Evolutionary conservation across 305 asterid genomes (phyloP).

Genomic region (Andrographis paniculata): DNA sequence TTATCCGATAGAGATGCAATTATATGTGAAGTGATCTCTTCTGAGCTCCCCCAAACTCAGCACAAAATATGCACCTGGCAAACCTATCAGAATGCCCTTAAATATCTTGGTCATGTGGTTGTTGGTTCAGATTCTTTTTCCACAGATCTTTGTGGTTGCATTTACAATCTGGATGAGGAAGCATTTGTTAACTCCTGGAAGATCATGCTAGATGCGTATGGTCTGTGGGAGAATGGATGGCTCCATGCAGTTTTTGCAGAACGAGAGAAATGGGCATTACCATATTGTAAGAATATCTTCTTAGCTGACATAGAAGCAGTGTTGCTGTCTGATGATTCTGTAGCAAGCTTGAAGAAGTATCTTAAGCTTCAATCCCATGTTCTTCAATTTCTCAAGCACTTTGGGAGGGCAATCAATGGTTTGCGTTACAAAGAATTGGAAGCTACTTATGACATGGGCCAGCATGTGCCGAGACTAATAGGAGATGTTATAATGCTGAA

Average conservation of each 20-base stretch:
- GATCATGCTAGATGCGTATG: slow-evolving; percentile 35
- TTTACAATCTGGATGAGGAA: slow-evolving; percentile 37
- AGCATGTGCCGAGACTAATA: slow-evolving; percentile 38
- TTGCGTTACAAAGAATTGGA: slow-evolving; percentile 57
- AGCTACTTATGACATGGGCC: slow-evolving; percentile 49
- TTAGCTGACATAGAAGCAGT: slow-evolving; percentile 36
- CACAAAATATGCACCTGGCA: slow-evolving; percentile 48
- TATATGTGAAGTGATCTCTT: slow-evolving; percentile 34
- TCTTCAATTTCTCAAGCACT: slow-evolving; percentile 45
- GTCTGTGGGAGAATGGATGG: slow-evolving; percentile 46
- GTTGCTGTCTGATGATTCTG: slow-evolving; percentile 30
- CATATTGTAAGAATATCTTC: slow-evolving; percentile 36
- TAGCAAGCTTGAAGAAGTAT: slow-evolving; percentile 33
- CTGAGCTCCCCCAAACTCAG: slow-evolving; percentile 36
- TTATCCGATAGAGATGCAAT: slow-evolving; percentile 32
- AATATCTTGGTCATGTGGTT: slow-evolving; percentile 27
- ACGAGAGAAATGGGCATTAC: slow-evolving; percentile 48
- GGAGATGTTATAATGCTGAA: slow-evolving; percentile 49
- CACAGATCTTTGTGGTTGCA: slow-evolving; percentile 35
- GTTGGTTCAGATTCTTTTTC: slow-evolving; percentile 33
- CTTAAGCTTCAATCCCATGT: slow-evolving; percentile 32
- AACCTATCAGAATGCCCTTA: slow-evolving; percentile 30
- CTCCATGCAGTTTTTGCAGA: slow-evolving; percentile 33
- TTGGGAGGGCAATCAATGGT: slow-evolving; percentile 40
- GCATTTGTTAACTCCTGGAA: slow-evolving; percentile 43